These are phyloP conservation scores for Hyaloperonospora brassicae DNA, from an alignment of 352 stramenopile genomes.

Conservation along the genomic window DNA sequence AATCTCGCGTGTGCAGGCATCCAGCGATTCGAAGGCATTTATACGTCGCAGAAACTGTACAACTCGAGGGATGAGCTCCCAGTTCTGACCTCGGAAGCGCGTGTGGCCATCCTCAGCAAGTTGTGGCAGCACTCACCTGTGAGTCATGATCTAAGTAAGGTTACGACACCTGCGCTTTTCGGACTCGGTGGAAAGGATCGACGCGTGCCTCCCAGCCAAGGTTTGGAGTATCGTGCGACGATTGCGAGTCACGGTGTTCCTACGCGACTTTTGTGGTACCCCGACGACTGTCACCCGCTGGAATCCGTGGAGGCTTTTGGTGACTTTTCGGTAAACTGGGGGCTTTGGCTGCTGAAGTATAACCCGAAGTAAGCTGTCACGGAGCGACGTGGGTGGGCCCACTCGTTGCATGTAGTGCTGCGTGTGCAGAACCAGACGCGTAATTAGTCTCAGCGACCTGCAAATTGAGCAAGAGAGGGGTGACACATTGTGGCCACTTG, in stretches of 20 bases:
- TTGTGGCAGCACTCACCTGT: conserved; percentile 89
- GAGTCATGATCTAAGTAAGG: conserved; percentile 70
- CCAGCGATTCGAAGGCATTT: conserved; percentile 79
- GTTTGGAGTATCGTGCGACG: conserved; percentile 89
- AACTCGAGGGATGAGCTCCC: conserved; percentile 21
- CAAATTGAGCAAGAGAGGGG: no score
- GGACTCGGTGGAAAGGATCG: conserved; percentile 88
- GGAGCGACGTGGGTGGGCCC: no score
- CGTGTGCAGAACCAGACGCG: no score
- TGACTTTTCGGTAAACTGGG: conserved; percentile 75
- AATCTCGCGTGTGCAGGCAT: conserved; percentile 83
- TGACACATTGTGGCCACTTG: no score
- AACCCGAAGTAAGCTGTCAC: conserved; percentile 11
- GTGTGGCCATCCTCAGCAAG: conserved; percentile 50
- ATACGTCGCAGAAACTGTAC: conserved; percentile 52
- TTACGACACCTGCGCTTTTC: conserved; percentile 87
- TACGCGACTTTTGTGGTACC: conserved; percentile 63
- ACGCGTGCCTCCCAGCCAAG: conserved; percentile 86
- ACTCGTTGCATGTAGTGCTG: no score
- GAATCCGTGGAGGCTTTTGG: conserved; percentile 54
- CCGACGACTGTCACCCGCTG: conserved; percentile 64
- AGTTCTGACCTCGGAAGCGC: conserved; percentile 35
- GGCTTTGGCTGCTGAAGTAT: conserved; percentile 59
- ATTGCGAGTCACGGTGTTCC: conserved; percentile 50
- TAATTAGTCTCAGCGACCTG: no score